Evolutionary conservation across 441 rosid species (phyloP), one percentile per base, ranked within the genome.

Genomic region (Jatropha multifida): DNA sequence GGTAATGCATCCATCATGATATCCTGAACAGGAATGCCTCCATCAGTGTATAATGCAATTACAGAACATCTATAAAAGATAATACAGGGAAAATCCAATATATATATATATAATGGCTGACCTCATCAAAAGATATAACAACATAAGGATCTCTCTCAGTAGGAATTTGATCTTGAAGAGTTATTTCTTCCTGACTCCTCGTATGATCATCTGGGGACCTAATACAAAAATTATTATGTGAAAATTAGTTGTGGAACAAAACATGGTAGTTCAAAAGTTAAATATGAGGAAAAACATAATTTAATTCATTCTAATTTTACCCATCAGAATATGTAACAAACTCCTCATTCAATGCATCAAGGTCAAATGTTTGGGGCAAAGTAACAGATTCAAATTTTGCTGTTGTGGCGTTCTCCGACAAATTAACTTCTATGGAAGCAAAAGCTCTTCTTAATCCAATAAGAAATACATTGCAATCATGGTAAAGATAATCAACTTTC

Each of bases 131-230:
- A n/a, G 89, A 71, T 75, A 93, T 60, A 62, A 88, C 85, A 77
- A 91, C 87, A 77, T 86, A 93, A 81, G 88, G 85, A 81, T 92
- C 90, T 65, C 77, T 5, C 7, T 81, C 88, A 20, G 77, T 68
- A 46, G 90, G 95, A 80, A 88, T 83, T 82, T 93, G 98, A 85
- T 92, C 97, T 85, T 82, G 64, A 63, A 92, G 91, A 41, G 97
- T 92, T 63, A 95, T 95, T 40, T 88, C 97, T 72, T 93, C 96
- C 1, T 32, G 79, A 77, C 79, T 85, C 73, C 83, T 74, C 32
- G 62, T 81, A 86, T 90, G 89, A 80, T 65, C 73, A 83, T 91
- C 89, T 9, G 79, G 83, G 41, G 77, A 83, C 82, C 92, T 87
- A 82, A 23, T 4, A 77, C 32, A 58, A 42, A 76, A 60, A 71